Evolutionary conservation across 129 eudicot genomes (phyloP), one percentile per base, ranked within the genome.

Genomic region (Tanacetum coccineum): DNA sequence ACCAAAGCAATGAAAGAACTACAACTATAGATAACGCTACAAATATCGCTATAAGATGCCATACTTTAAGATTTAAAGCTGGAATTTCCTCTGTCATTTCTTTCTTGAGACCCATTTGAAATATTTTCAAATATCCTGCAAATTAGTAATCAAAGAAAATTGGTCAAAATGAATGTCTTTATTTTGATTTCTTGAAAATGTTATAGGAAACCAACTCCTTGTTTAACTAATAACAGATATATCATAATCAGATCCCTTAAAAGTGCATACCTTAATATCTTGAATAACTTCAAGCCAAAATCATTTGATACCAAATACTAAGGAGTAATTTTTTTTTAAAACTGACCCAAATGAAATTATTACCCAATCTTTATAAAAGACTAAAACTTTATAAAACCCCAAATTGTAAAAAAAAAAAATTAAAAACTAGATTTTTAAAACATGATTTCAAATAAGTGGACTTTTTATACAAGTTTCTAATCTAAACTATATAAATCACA

Each of bases 41-140:
- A 72, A 80, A 79, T 74, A 91, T 77, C 61, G 80, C 92, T 44
- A 91, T 76, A 45, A 87, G 69, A 12, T 75, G 85, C 98, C 98
- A 91, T 81, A 88, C 94, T 77, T 83, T 71, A 22, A 91, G 88
- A 70, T 84, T 80, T 66, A 86, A 77, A 64, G 87, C 79, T 56
- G 83, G 85, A 58, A 85, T 85, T 70, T 74, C 82, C 78, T 81
- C 82, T 7, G 90, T 75, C 77, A 87, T 72, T 32, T 78, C 87
- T 58, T 79, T 62, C 59, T 76, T 83, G 32, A 84, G 85, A 59
- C 80, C 88, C 97, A 91, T 91, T 79, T 61, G 69, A 56, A 55
- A 11, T 57, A 73, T 17, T 18, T 61, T 18, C 18, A 79, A 45
- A 68, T 40, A 44, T 17, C 80, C 86, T 87, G 87, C 62, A 76